phyloP scores from a whole-genome alignment of 768 basidiomycete species.

The Boletales sp. region DNA sequence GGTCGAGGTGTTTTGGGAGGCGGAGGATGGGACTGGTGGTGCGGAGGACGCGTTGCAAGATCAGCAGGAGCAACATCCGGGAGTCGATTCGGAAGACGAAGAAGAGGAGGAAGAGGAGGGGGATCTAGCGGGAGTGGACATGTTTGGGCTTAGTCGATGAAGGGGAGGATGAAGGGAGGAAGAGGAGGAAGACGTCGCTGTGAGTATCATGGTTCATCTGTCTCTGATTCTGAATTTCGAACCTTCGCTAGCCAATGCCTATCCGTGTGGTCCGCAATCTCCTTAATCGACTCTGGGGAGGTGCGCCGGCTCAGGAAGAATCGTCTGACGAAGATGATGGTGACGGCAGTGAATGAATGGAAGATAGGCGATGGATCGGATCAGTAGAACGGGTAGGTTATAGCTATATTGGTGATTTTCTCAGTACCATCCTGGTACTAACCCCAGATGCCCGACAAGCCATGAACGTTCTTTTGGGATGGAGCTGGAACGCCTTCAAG shows the following conservation, averaged over 20 bases:
- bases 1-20: slow-evolving; percentile 20
- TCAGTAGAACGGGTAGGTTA: too few species aligned
- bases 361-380: too few species aligned
- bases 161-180: too few species aligned
- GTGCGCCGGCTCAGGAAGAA: slow-evolving; percentile 18
- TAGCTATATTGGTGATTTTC: too few species aligned
- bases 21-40: slow-evolving; percentile 27
- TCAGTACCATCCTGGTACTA: too few species aligned
- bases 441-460: too few species aligned
- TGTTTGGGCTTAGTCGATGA: too few species aligned
- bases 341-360: neutral
- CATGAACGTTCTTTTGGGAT: too few species aligned
- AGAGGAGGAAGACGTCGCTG: slow-evolving; percentile 45
- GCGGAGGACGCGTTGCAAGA: slow-evolving; percentile 15
- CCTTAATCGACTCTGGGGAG: slow-evolving; percentile 57
- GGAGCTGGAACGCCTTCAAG: too few species aligned
- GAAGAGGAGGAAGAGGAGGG: slow-evolving; percentile 45
- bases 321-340: slow-evolving; percentile 18
- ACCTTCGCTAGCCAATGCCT: slow-evolving; percentile 50
- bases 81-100: slow-evolving; percentile 33
- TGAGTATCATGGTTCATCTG: slow-evolving; percentile 25
- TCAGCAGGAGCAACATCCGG: slow-evolving; percentile 23
- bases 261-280: slow-evolving; percentile 56
- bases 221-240: neutral
- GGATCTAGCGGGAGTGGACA: too few species aligned